Percentiles rank a stretch among this genome's conserved stretches.
Evolutionary conservation across 2,329 filamentous ascomycete genomes (phyloP).

Genomic region (Intubia oerlemansii): DNA sequence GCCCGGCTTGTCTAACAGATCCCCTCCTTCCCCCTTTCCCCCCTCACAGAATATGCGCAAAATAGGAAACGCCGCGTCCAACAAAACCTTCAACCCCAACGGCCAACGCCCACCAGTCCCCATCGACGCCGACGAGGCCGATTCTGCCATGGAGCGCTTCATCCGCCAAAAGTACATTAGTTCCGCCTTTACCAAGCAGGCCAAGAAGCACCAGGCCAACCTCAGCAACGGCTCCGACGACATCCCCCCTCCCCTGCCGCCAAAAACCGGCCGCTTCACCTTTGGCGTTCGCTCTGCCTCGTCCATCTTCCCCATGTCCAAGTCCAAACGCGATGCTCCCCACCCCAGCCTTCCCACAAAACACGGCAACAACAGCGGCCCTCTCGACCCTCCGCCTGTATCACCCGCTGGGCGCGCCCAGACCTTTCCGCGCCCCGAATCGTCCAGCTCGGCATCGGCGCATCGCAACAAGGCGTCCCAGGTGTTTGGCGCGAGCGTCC

Average conservation of each 20-base stretch:
- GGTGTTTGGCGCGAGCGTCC: conserved; percentile 48
- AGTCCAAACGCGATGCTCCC: conserved; percentile 31
- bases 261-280: conserved; percentile 43
- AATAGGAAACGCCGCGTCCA: conserved; percentile 68
- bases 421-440: conserved; percentile 5
- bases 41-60: conserved; percentile 74
- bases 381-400: conserved; percentile 12
- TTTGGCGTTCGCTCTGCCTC: conserved; percentile 36
- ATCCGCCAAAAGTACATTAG: conserved; percentile 87
- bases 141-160: conserved; percentile 86
- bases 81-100: conserved; percentile 74
- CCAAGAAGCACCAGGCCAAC: conserved; percentile 16
- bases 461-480: conserved; percentile 39
- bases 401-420: conserved; percentile 10
- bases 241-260: conserved; percentile 37
- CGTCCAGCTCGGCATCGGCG: conserved; percentile 15
- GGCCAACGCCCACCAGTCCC: conserved; percentile 69
- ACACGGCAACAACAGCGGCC: conserved; percentile 1
- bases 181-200: conserved; percentile 12
- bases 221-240: conserved; percentile 29
- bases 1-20: too few species aligned
- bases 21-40: neutral
- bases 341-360: conserved; percentile 8
- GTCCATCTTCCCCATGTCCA: conserved; percentile 44
- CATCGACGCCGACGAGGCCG: conserved; percentile 76